Evolutionary conservation across 1,139 yeast species (phyloP).

Genomic region (Saccharomycopsis crataegensis): DNA sequence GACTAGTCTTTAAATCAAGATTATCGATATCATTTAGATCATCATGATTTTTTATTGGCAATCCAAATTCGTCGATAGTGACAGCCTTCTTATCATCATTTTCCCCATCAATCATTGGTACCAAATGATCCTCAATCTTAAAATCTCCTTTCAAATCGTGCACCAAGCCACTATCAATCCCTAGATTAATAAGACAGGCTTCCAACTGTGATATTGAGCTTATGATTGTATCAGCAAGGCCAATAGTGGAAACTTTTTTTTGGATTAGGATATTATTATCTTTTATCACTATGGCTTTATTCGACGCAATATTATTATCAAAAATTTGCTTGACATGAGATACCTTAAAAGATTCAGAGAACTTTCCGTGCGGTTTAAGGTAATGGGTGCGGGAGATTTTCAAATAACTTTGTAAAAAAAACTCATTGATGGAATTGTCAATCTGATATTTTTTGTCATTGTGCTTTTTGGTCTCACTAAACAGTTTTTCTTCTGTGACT

Average conservation of each 20-base stretch:
- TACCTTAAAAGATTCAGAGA: not conserved
- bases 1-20: not conserved
- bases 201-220: not conserved
- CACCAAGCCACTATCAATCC: not conserved
- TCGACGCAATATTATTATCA: not conserved
- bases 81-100: not conserved
- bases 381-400: too few relatives aligned
- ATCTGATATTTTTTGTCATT: too few relatives aligned
- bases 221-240: not conserved
- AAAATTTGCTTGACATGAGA: not conserved
- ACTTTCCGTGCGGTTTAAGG: too few relatives aligned
- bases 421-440: too few relatives aligned
- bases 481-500: too few relatives aligned
- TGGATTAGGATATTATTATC: not conserved
- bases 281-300: not conserved
- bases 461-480: too few relatives aligned
- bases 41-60: not conserved
- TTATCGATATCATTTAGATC: not conserved
- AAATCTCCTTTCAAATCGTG: not conserved
- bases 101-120: not conserved
- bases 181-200: not conserved
- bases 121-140: constrained; percentile 1
- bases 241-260: not conserved
- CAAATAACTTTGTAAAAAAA: too few relatives aligned
- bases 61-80: not conserved